These are phyloP conservation scores for Trichoderma parareesei DNA, from an alignment of 495 filamentous ascomycete genomes.

Conservation along the genomic window DNA sequence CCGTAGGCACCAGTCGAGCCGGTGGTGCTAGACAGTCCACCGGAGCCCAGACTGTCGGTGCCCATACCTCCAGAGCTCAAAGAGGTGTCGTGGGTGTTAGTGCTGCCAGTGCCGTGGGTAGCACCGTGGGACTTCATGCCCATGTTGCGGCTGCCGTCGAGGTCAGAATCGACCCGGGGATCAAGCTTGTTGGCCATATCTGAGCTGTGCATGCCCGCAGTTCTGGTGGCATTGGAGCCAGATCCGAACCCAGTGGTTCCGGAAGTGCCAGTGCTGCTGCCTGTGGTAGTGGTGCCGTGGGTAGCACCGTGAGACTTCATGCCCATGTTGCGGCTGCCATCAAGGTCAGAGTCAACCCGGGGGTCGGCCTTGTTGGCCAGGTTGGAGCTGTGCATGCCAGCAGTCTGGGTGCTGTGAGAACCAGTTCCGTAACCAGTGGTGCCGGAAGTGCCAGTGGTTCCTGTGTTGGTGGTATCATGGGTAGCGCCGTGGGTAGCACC, in stretches of 20 bases:
- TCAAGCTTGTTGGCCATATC: conserved; percentile 30
- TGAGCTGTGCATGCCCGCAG: conserved; percentile 28
- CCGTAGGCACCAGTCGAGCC: conserved; percentile 13
- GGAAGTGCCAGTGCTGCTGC: neutral
- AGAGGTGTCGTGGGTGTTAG: neutral
- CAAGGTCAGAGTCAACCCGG: conserved; percentile 24
- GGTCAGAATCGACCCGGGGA: conserved; percentile 26
- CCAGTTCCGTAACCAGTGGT: neutral
- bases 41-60: conserved; percentile 17
- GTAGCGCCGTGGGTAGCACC: conserved; percentile 17
- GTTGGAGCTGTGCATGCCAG: conserved; percentile 31
- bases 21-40: conserved; percentile 8
- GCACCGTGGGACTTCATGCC: neutral
- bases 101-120: conserved; percentile 22
- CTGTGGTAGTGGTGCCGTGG: neutral
- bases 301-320: conserved; percentile 8
- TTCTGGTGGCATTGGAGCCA: conserved; percentile 14
- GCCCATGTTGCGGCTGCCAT: conserved; percentile 13
- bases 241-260: neutral
- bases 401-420: conserved; percentile 13
- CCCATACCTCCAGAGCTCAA: conserved; percentile 2
- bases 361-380: conserved; percentile 31
- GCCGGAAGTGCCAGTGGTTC: neutral
- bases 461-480: neutral
- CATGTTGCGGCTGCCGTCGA: conserved; percentile 14